Conservation (phyloP, 768 basidiomycete species). For the Tricholoma flavovirens region DNA sequence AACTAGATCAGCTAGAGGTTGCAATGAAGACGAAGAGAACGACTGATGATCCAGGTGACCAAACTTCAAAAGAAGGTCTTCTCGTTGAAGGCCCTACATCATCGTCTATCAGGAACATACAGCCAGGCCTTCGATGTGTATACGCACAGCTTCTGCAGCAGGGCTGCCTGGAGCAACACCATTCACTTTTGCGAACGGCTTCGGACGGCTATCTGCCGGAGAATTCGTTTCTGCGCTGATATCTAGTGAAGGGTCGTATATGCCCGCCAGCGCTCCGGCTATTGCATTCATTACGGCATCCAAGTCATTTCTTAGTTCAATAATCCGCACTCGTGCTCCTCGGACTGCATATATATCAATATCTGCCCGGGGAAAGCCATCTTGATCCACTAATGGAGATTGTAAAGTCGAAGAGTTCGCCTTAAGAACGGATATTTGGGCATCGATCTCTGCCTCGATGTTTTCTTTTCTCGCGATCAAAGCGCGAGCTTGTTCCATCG, state of each 20-base stretch:
- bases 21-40: conserved; percentile 47
- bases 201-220: conserved; percentile 11
- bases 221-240: conserved; percentile 10
- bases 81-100: conserved; percentile 55
- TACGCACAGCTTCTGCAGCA: conserved; percentile 68
- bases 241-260: conserved; percentile 48
- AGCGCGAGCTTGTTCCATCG: conserved; percentile 52
- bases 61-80: conserved; percentile 73
- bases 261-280: conserved; percentile 57
- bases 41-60: conserved; percentile 52
- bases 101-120: not conserved
- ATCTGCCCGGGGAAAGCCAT: conserved; percentile 87
- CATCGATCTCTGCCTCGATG: conserved; percentile 67
- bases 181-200: conserved; percentile 78
- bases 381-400: conserved; percentile 73
- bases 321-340: conserved; percentile 68
- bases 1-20: conserved; percentile 71
- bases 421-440: conserved; percentile 56
- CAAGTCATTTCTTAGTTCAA: conserved; percentile 78
- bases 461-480: conserved; percentile 65
- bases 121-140: not conserved
- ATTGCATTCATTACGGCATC: conserved; percentile 59
- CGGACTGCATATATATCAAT: conserved; percentile 81
- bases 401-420: conserved; percentile 60
- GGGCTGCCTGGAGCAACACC: conserved; percentile 78